Conservation (phyloP, 441 rosid genomes). For the Flueggea neowawraea region DNA sequence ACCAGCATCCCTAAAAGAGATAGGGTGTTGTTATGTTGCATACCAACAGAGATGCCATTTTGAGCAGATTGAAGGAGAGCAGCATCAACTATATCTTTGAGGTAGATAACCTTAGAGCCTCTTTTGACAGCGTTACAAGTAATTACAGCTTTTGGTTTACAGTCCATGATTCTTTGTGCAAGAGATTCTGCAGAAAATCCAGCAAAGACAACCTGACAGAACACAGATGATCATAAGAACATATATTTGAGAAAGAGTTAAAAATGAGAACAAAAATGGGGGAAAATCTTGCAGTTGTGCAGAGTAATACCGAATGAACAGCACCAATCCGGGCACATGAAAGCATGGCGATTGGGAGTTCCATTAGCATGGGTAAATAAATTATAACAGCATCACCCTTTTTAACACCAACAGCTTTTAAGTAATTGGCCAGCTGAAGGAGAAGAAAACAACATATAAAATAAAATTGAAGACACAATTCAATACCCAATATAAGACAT, state of each 20-base stretch:
- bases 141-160: conserved; percentile 82
- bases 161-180: conserved; percentile 86
- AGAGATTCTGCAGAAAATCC: conserved; percentile 97
- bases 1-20: not conserved
- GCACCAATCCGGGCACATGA: conserved; percentile 98
- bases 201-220: conserved; percentile 84
- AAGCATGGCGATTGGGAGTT: conserved; percentile 94
- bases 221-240: conserved; percentile 4
- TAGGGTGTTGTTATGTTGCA: conserved; percentile 13
- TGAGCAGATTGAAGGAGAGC: conserved; percentile 62
- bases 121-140: conserved; percentile 97
- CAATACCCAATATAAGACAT: too few species aligned
- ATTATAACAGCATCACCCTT: conserved; percentile 90
- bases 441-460: conserved; percentile 8
- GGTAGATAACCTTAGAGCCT: conserved; percentile 82
- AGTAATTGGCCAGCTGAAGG: conserved; percentile 81
- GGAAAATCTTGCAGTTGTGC: not conserved
- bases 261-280: not conserved
- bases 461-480: not conserved
- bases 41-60: conserved; percentile 75
- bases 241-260: conserved; percentile 8
- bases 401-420: conserved; percentile 80
- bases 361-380: conserved; percentile 96
- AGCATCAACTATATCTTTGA: conserved; percentile 95
- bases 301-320: conserved; percentile 90